A percentile compares a stretch with the other conserved stretches of the same genome.
Conservation (phyloP, 1,284 basidiomycete genomes). For the Rhodotorula sp. region DNA sequence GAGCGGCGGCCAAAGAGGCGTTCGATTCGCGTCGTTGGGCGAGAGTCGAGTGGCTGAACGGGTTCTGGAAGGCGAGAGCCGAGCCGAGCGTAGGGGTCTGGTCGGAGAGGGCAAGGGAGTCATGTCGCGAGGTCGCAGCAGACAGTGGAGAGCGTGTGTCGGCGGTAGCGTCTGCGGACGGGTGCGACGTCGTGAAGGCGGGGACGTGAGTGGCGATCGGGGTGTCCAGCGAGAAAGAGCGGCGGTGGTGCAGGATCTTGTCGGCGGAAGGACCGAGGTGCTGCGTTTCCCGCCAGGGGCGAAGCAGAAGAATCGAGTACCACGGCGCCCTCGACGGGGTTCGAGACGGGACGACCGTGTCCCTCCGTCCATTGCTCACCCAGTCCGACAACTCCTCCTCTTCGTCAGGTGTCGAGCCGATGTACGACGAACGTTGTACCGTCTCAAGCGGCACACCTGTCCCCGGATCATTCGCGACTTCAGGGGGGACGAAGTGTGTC, state of each 20-base stretch:
- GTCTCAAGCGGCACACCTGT: too few species aligned
- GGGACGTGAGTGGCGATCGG: not conserved
- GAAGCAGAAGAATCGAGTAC: slow-evolving; percentile 17
- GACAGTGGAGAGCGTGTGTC: not conserved
- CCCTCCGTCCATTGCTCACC: not conserved
- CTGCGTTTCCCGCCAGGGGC: not conserved
- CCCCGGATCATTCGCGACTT: not conserved
- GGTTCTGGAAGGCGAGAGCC: not conserved
- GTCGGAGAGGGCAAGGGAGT: slow-evolving; percentile 14
- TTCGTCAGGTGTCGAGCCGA: not conserved
- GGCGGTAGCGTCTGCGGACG: not conserved
- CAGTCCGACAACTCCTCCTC: not conserved
- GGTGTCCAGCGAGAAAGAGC: slow-evolving; percentile 12
- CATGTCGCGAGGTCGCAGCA: not conserved
- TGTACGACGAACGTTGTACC: not conserved
- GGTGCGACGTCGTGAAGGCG: not conserved
- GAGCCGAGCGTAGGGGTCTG: slow-evolving; percentile 25
- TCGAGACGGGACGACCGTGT: not conserved
- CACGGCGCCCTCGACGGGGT: not conserved
- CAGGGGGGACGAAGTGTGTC: not conserved
- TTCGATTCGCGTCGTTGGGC: slow-evolving; percentile 3
- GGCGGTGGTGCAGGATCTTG: not conserved
- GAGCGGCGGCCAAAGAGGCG: not conserved
- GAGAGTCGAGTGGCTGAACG: slow-evolving; percentile 8
- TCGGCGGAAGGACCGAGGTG: not conserved